Conservation (phyloP, 139 green algal species). For the Zygnema cylindricum region DNA sequence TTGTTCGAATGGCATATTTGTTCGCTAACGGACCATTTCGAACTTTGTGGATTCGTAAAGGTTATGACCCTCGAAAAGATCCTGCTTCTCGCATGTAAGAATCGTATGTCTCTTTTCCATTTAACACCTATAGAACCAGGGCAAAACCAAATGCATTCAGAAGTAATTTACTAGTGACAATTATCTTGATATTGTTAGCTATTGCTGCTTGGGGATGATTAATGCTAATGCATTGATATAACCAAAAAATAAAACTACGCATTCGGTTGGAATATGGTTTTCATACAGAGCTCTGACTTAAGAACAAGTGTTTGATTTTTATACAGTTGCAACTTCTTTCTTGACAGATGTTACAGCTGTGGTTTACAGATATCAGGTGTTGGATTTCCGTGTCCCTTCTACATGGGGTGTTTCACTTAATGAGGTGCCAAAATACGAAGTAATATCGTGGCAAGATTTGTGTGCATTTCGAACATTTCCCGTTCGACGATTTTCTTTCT, state of each 20-base stretch:
- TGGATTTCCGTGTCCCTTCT: slow-evolving; percentile 42
- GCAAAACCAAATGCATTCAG: too few relatives aligned
- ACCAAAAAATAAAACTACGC: neutral
- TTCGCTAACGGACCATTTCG: slow-evolving; percentile 53
- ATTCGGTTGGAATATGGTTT: neutral
- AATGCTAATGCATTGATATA: neutral
- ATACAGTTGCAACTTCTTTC: too few relatives aligned
- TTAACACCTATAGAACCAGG: too few relatives aligned
- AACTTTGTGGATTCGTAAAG: slow-evolving; percentile 51
- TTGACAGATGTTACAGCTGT: too few relatives aligned
- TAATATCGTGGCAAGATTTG: neutral
- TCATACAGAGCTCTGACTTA: neutral
- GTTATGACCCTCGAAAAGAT: slow-evolving; percentile 51
- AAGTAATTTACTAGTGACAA: too few relatives aligned
- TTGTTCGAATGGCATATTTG: slow-evolving; percentile 47
- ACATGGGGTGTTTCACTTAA: neutral
- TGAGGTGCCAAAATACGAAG: neutral
- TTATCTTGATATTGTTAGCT: neutral
- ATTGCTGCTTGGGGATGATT: neutral
- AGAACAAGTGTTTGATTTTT: too few relatives aligned
- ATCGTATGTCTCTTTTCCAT: too few relatives aligned
- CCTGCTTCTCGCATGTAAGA: slow-evolving; percentile 39
- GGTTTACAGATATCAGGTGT: slow-evolving; percentile 46
- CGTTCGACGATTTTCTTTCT: slow-evolving; percentile 9
- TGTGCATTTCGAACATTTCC: slow-evolving; percentile 30